Base-by-base conservation (phyloP, 192 early-diverging fungal species). In the Coemansia sp. region DNA sequence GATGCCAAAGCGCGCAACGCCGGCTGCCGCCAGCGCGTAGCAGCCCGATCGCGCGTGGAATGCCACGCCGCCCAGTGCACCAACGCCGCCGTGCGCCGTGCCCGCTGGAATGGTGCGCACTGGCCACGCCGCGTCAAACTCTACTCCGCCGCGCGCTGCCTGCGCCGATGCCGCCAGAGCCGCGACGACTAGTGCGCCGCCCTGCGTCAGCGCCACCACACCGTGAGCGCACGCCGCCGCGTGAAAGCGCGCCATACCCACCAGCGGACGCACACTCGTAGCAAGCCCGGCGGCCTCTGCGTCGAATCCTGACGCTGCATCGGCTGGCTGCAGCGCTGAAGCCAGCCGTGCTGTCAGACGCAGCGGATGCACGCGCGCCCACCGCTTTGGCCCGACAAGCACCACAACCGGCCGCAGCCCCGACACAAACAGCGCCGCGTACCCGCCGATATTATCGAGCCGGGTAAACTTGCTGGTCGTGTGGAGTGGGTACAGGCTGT, bases 41-140 rank as follows among this genome's bases (percentile, higher is more conserved):
- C 89, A 93, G 54, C 91, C 85, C 54, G 91, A 90, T 38, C 85
- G 68, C 22, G 90, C 84, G 64, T 99, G 95, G 73, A 92, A 96
- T 38, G 85, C 77, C 25, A 98, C 82, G 25, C 90, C 87, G 61
- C 92, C 89, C 54, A 76, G 69, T 14, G 78, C 59, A 49, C 64
- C 58, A 8, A 81, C 30, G 18, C 78, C 78, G 23, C 58, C 41
- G 44, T 75, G 72, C 19, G 58, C 58, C 1, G 77, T 79, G 62
- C 82, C 76, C 0, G 76, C 69, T 0, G 73, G 70, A 8, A 79
- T 67, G 44, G 64, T 62, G 30, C 76, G 73, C 50, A 75, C 64
- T 0, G 82, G 82, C 82, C 82, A 83, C 14, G 76, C 52, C 19
- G 74, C 55, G 54, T 80, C 74, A 58, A 70, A 79, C 55, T 81